Conservation (phyloP, 495 filamentous ascomycete genomes). For the Delitschia confertaspora region DNA sequence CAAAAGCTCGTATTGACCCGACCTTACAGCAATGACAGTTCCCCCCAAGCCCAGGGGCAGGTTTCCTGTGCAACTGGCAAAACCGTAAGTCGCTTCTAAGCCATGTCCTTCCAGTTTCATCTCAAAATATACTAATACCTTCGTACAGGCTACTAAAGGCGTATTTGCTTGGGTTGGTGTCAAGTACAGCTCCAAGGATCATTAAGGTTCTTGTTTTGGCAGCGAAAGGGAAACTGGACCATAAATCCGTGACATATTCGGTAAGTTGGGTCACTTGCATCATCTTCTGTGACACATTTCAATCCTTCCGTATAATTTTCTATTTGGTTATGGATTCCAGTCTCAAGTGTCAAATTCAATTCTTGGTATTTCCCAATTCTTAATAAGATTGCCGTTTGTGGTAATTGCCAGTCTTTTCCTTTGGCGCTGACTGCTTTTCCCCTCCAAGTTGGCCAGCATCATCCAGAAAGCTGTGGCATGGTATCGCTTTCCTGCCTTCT, state of each 20-base stretch:
- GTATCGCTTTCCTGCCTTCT: slow-evolving; percentile 71
- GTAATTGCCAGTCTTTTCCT: too few relatives aligned
- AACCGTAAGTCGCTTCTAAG: slow-evolving; percentile 16
- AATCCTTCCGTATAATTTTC: not conserved
- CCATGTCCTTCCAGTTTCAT: not conserved
- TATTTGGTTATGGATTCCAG: not conserved
- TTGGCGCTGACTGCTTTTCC: not conserved
- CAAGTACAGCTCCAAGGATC: slow-evolving; percentile 57
- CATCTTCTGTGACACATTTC: not conserved
- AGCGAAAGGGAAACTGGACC: slow-evolving; percentile 41
- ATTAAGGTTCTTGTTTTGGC: slow-evolving; percentile 44
- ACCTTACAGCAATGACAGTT: not conserved
- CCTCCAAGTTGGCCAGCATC: slow-evolving; percentile 15
- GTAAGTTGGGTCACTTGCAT: slow-evolving; percentile 32
- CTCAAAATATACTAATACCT: slow-evolving; percentile 1
- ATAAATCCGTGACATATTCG: slow-evolving; percentile 35
- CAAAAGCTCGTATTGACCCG: too few relatives aligned
- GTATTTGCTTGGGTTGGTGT: slow-evolving; percentile 67
- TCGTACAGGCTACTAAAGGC: slow-evolving; percentile 56
- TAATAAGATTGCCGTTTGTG: too few relatives aligned
- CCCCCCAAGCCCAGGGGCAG: not conserved
- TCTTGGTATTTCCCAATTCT: too few relatives aligned
- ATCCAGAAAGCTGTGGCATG: slow-evolving; percentile 34
- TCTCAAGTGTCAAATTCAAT: too few relatives aligned
- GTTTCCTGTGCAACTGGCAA: not conserved